These are phyloP conservation scores for Geosmithia flava DNA, from an alignment of 2,329 filamentous ascomycete species.

Conservation along the genomic window DNA sequence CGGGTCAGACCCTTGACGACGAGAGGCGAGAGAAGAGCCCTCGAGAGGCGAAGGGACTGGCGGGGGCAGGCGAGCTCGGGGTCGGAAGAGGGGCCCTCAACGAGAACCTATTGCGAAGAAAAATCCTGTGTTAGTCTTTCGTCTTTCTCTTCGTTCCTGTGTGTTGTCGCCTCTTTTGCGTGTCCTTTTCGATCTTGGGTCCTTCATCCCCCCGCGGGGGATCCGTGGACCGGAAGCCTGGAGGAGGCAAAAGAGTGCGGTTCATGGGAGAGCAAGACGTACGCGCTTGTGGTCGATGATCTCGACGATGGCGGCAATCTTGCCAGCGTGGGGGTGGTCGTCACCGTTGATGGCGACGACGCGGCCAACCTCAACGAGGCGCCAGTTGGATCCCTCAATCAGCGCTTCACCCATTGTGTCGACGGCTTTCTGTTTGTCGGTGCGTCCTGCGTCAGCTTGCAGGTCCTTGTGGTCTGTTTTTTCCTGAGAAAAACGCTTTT, in stretches of 20 bases:
- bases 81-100: slow-evolving; percentile 85
- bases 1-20: slow-evolving; percentile 78
- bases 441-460: slow-evolving; percentile 17
- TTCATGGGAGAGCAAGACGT: slow-evolving; percentile 41
- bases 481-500: slow-evolving; percentile 8
- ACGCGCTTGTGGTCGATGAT: slow-evolving; percentile 99
- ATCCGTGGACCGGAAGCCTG: background rate
- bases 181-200: too few species aligned
- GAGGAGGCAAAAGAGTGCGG: too few species aligned
- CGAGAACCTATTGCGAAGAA: slow-evolving; percentile 57
- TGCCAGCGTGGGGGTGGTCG: slow-evolving; percentile 67
- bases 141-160: slow-evolving; percentile 2
- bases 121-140: background rate
- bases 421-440: slow-evolving; percentile 35
- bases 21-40: slow-evolving; percentile 81
- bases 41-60: slow-evolving; percentile 71
- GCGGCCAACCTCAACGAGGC: slow-evolving; percentile 96
- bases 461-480: slow-evolving; percentile 3
- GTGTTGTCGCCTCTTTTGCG: background rate
- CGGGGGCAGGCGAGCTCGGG: slow-evolving; percentile 71
- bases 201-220: background rate
- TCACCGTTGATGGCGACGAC: slow-evolving; percentile 78
- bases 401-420: slow-evolving; percentile 70
- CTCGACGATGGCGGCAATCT: slow-evolving; percentile 90
- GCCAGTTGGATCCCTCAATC: slow-evolving; percentile 77